Conservation (phyloP, 208 protist genomes). For the Phytomonas sp. region DNA sequence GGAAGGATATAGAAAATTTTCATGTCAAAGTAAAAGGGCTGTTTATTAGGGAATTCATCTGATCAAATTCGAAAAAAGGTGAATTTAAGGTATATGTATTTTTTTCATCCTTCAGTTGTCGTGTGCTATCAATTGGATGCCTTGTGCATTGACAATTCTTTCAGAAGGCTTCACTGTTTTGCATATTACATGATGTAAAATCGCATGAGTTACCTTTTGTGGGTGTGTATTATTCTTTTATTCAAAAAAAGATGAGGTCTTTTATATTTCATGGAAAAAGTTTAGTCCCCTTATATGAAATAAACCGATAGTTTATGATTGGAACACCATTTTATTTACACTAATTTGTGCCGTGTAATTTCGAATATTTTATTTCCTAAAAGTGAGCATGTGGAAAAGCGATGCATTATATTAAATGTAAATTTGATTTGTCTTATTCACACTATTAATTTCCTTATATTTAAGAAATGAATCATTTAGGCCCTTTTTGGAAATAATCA, state of each 20-base stretch:
- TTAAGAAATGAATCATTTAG: neutral
- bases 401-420: constrained; percentile 9
- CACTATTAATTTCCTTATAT: constrained; percentile 12
- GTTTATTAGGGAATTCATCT: neutral
- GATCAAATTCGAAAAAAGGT: neutral
- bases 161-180: neutral
- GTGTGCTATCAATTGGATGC: neutral
- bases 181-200: neutral
- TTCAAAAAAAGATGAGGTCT: constrained; percentile 5
- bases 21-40: neutral
- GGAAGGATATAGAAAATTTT: neutral
- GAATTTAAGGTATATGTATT: neutral
- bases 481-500: constrained; percentile 1
- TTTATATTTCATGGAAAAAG: constrained; percentile 4
- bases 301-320: constrained; percentile 1
- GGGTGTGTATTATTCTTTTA: neutral
- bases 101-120: neutral
- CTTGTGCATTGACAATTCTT: neutral
- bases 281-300: constrained; percentile 1
- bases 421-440: neutral
- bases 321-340: constrained; percentile 4
- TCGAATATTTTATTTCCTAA: constrained; percentile 2
- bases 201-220: neutral
- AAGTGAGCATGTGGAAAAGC: neutral
- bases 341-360: neutral